Evolutionary conservation across 306 rosid species (phyloP), one percentile per base, ranked within the genome.

Genomic region (Morella rubra): DNA sequence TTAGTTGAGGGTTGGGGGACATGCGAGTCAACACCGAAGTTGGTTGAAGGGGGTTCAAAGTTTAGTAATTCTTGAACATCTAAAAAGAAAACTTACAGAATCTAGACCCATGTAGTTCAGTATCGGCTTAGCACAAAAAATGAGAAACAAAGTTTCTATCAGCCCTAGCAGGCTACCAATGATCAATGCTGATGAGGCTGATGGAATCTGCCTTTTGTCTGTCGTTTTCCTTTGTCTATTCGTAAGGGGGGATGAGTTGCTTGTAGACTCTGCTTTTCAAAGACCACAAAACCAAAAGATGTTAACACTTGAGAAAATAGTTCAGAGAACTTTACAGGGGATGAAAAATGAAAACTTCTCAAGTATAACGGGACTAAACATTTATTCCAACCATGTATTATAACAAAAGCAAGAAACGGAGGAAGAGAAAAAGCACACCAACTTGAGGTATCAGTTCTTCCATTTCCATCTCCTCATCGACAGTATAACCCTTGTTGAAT

Each of bases 181-280:
- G 68, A 90, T 83, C 86, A 94, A 71, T 58, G 98, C 98, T n/a
- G 97, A 87, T 2, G 97, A 94, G 66, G 98, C 98, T 59, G 98
- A 94, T 19, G 98, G 98, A 60, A 91, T 90, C 42, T 89, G 82
- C 80, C 95, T 89, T 84, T 83, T 94, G 61, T 67, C 86, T 22
- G 52, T 44, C 69, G 47, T 89, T 41, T 77, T 51, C 32, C 87
- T 72, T 51, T 85, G 81, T 77, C 86, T 83, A 76, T 66, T 82
- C 46, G 74, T 55, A 52, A 54, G 49, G 50, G 44, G 55, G 62
- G 82, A 80, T 83, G 89, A 79, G 71, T 78, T 77, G 49, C 79
- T 56, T 74, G 68, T 72, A 76, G 72, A 81, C 75, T 56, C 84
- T 42, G 50, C 13, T 66, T 18, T 10, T 44, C 4, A 66, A 66